Conservation (phyloP, 108 stramenopile species). For the Parietichytrium sp. region DNA sequence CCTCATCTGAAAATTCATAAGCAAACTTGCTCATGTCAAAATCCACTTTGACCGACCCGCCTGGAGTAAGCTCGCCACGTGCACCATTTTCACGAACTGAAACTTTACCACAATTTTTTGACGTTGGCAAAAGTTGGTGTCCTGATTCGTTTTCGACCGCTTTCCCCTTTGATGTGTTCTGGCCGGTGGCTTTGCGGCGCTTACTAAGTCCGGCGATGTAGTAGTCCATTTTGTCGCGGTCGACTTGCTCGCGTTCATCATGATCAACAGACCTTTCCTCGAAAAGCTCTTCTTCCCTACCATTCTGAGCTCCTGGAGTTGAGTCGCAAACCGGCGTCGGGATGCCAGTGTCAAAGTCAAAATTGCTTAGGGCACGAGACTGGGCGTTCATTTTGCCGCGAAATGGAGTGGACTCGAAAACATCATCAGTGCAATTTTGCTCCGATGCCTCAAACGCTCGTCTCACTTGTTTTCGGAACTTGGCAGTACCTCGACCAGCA, state of each 20-base stretch:
- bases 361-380: not conserved
- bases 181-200: not conserved
- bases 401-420: slow-evolving; percentile 11
- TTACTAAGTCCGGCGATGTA: slow-evolving; percentile 17
- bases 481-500: slow-evolving; percentile 9
- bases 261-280: not conserved
- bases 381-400: not conserved
- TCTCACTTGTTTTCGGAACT: not conserved
- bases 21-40: not conserved
- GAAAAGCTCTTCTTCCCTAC: not conserved
- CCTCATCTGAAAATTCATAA: slow-evolving; percentile 32
- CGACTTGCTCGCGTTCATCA: not conserved
- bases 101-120: too few relatives aligned
- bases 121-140: not conserved
- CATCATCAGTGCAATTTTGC: not conserved
- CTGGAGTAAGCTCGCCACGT: not conserved
- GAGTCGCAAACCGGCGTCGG: slow-evolving; percentile 9
- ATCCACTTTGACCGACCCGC: not conserved
- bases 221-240: not conserved
- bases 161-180: not conserved
- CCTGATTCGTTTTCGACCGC: not conserved
- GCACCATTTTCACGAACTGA: not conserved
- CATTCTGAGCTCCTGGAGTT: not conserved
- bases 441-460: not conserved
- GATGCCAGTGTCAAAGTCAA: slow-evolving; percentile 26